A percentile compares a stretch with the other conserved stretches of the same genome.
Conservation (phyloP, 108 stramenopile genomes). For the Nitzschia sp. region DNA sequence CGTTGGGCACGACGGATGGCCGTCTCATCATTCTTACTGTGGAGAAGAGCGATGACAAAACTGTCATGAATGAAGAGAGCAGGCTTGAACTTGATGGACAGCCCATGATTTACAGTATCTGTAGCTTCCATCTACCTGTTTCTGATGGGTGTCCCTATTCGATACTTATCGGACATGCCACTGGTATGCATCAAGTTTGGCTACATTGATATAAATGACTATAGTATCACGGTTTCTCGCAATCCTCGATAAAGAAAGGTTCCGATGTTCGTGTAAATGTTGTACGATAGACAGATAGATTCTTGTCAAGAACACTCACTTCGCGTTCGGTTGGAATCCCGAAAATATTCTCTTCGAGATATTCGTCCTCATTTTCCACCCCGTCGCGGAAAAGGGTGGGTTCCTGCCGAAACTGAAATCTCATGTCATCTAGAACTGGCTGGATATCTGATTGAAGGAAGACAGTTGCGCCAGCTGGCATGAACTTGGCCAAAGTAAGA, state of each 20-base stretch:
- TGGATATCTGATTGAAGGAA: conserved; percentile 83
- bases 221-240: no score
- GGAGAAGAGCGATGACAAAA: neutral
- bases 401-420: conserved; percentile 62
- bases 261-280: conserved; percentile 54
- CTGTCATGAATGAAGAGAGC: neutral
- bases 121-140: neutral
- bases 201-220: no score
- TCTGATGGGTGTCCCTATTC: neutral
- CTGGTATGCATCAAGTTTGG: no score
- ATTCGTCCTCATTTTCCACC: conserved; percentile 43
- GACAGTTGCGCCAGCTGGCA: conserved; percentile 50
- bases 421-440: conserved; percentile 80
- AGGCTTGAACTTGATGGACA: neutral
- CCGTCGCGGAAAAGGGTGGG: conserved; percentile 52
- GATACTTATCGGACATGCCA: neutral
- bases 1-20: neutral
- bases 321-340: conserved; percentile 88
- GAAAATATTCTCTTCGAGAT: conserved; percentile 61
- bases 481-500: conserved; percentile 57
- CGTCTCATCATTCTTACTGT: neutral
- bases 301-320: conserved; percentile 73
- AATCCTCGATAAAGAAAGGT: neutral
- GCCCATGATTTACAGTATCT: neutral
- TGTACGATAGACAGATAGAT: conserved; percentile 75